Conservation (phyloP, 2,329 filamentous ascomycete genomes). For the Paraconiothyrium sp. region DNA sequence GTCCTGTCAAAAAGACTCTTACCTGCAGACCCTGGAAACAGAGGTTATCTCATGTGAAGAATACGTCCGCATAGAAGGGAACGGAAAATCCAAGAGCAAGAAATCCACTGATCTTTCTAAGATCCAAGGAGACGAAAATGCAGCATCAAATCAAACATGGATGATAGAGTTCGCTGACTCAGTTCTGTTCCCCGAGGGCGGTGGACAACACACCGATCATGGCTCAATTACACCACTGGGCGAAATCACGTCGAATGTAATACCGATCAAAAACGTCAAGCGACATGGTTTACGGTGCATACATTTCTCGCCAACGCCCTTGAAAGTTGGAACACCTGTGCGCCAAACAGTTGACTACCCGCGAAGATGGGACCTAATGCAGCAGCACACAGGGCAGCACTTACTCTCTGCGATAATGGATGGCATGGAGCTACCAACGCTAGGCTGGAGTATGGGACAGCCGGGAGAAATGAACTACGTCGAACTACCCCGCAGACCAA, state of each 20-base stretch:
- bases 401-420: conserved; percentile 47
- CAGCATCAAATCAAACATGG: conserved; percentile 31
- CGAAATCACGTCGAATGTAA: conserved; percentile 13
- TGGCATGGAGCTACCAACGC: conserved; percentile 37
- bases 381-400: conserved; percentile 48
- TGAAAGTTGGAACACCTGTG: conserved; percentile 54
- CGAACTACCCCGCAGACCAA: conserved; percentile 42
- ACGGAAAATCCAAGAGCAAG: neutral
- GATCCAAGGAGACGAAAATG: conserved; percentile 15
- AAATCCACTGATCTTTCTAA: neutral
- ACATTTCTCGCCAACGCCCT: conserved; percentile 30
- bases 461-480: conserved; percentile 48
- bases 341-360: conserved; percentile 40
- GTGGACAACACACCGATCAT: conserved; percentile 45
- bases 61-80: conserved; percentile 31
- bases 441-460: conserved; percentile 45
- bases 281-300: neutral
- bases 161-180: conserved; percentile 45
- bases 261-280: neutral
- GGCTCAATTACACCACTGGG: conserved; percentile 38
- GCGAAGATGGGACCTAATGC: conserved; percentile 47
- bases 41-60: conserved; percentile 44
- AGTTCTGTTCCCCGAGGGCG: conserved; percentile 46
- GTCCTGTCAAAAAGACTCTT: conserved; percentile 45
- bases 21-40: conserved; percentile 41